Conservation (phyloP, 2,329 filamentous ascomycete species). For the Diplocarpon mali region DNA sequence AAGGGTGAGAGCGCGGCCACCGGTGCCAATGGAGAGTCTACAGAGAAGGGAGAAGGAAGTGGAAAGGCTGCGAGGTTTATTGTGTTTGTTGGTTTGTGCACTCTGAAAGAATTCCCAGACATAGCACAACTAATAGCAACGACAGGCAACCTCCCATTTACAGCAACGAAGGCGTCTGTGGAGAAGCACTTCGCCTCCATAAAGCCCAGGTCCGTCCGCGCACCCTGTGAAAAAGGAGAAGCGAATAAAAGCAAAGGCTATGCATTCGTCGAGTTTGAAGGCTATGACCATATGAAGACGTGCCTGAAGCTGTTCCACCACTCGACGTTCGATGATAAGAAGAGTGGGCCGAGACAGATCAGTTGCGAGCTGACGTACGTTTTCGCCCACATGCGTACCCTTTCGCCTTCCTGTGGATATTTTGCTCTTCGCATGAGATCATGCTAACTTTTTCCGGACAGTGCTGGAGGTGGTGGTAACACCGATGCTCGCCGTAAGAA, state of each 20-base stretch:
- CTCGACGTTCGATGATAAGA: constrained; percentile 54
- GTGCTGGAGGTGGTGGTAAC: constrained; percentile 77
- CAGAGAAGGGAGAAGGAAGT: constrained; percentile 5
- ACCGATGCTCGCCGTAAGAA: constrained; percentile 60
- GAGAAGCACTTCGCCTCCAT: constrained; percentile 68
- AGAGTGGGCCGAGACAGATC: constrained; percentile 56
- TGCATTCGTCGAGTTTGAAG: constrained; percentile 81
- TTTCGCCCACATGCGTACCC: neutral
- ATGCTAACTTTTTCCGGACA: constrained; percentile 27
- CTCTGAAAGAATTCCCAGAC: too few species aligned
- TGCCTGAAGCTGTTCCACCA: constrained; percentile 88
- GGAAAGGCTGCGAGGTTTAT: constrained; percentile 48
- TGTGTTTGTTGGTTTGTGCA: constrained; percentile 55
- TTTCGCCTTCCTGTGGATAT: constrained; percentile 1
- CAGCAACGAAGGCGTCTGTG: constrained; percentile 60
- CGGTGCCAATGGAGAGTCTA: constrained; percentile 10
- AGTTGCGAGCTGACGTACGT: constrained; percentile 85
- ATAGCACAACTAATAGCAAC: constrained; percentile 13
- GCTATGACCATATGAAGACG: constrained; percentile 83
- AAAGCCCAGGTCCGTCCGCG: constrained; percentile 57
- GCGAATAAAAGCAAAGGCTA: constrained; percentile 59
- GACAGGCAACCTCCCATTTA: constrained; percentile 77
- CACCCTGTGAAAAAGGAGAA: constrained; percentile 56
- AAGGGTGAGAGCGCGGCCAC: constrained; percentile 11
- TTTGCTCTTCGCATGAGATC: neutral